These are phyloP conservation scores for Phytophthora pistaciae DNA, from an alignment of 352 stramenopile genomes.

Conservation along the genomic window DNA sequence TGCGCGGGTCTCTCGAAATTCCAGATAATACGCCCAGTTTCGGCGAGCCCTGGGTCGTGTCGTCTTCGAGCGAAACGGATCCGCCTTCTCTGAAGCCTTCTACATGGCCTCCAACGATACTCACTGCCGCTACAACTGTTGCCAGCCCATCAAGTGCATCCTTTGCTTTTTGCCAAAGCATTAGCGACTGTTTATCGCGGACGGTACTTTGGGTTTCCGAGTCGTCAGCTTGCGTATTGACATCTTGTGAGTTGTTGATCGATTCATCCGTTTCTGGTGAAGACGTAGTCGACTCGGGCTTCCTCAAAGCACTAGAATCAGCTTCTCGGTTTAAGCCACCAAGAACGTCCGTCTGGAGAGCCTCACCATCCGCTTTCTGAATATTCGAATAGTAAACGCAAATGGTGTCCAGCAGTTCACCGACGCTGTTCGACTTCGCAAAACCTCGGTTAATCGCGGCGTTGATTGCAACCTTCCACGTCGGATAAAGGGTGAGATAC, in stretches of 20 bases:
- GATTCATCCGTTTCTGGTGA: conserved; percentile 70
- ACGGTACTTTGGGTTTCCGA: conserved; percentile 27
- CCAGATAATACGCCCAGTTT: conserved; percentile 39
- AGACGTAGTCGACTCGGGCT: conserved; percentile 63
- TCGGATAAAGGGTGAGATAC: conserved; percentile 81
- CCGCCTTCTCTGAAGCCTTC: conserved; percentile 78
- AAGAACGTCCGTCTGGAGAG: conserved; percentile 5
- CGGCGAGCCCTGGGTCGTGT: conserved; percentile 37
- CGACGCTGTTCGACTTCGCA: conserved; percentile 54
- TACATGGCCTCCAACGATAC: conserved; percentile 77
- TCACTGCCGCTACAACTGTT: conserved; percentile 68
- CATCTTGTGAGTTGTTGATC: conserved; percentile 18
- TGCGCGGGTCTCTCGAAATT: conserved; percentile 53
- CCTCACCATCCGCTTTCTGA: conserved; percentile 15
- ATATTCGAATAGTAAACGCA: conserved; percentile 75
- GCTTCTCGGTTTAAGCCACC: conserved; percentile 6
- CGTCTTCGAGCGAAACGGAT: conserved; percentile 59
- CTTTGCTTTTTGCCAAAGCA: conserved; percentile 82
- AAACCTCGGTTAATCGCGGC: conserved; percentile 65
- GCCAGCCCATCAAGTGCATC: conserved; percentile 69
- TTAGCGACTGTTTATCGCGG: conserved; percentile 75
- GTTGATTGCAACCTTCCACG: conserved; percentile 85
- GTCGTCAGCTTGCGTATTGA: conserved; percentile 25
- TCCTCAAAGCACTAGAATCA: conserved; percentile 41
- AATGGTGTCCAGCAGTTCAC: conserved; percentile 69